Conservation (phyloP, 2,329 filamentous ascomycete genomes). For the Zelopaecilomyces penicillatus region DNA sequence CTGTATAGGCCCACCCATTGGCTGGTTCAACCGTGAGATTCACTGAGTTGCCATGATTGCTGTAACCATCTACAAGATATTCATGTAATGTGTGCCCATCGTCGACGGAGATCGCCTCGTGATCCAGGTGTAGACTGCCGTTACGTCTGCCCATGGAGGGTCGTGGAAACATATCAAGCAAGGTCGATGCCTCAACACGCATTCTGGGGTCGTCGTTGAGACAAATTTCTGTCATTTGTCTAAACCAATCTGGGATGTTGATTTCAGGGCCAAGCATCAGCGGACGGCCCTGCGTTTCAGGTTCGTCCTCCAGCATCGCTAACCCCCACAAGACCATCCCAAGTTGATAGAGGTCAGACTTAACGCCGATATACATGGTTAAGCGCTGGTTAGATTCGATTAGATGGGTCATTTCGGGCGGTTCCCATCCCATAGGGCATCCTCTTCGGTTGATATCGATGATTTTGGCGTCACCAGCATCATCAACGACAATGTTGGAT, state of each 20-base stretch:
- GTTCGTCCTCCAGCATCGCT: constrained; percentile 80
- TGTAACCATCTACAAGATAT: constrained; percentile 29
- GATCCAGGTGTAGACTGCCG: constrained; percentile 12
- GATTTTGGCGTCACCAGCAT: constrained; percentile 78
- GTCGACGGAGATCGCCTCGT: constrained; percentile 30
- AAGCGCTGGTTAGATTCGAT: constrained; percentile 86
- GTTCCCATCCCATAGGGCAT: constrained; percentile 97
- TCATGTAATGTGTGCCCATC: constrained; percentile 31
- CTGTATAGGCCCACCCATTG: constrained; percentile 35
- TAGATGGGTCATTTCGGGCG: constrained; percentile 77
- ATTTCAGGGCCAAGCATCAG: constrained; percentile 50
- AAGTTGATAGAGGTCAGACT: constrained; percentile 90
- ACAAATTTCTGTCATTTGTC: constrained; percentile 66
- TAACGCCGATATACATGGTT: constrained; percentile 95
- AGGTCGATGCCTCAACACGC: constrained; percentile 62
- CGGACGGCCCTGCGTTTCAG: constrained; percentile 69
- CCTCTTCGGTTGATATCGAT: constrained; percentile 97
- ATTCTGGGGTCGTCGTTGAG: constrained; percentile 65
- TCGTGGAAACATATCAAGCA: constrained; percentile 61
- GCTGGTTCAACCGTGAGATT: constrained; percentile 34
- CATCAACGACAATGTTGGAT: constrained; percentile 92
- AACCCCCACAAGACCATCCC: constrained; percentile 97
- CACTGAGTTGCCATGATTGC: constrained; percentile 24
- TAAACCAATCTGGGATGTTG: constrained; percentile 72
- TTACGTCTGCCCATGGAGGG: constrained; percentile 9